These are phyloP conservation scores for Nigrospora sphaerica DNA, from an alignment of 2,329 filamentous ascomycete genomes.

Conservation along the genomic window DNA sequence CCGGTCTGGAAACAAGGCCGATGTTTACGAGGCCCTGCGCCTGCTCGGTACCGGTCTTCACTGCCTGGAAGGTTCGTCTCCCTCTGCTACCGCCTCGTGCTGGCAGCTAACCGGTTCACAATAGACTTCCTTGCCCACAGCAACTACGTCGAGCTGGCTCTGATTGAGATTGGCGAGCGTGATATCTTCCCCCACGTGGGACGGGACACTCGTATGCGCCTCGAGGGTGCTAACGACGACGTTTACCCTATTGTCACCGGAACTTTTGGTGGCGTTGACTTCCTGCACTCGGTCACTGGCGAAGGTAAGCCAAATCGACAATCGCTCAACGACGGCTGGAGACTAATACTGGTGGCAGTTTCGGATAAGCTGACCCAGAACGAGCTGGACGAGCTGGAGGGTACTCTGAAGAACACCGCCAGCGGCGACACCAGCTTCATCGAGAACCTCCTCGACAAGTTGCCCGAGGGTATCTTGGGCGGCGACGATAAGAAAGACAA, in stretches of 20 bases:
- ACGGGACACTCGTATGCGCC: slow-evolving; percentile 59
- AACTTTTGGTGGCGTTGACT: slow-evolving; percentile 92
- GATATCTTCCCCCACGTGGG: slow-evolving; percentile 86
- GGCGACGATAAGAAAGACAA: slow-evolving; percentile 66
- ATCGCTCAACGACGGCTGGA: neutral
- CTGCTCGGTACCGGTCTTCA: slow-evolving; percentile 83
- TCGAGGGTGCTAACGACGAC: slow-evolving; percentile 55
- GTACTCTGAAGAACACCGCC: slow-evolving; percentile 62
- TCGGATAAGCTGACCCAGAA: slow-evolving; percentile 88
- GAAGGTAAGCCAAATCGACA: slow-evolving; percentile 36
- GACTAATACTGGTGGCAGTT: slow-evolving; percentile 34
- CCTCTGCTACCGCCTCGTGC: neutral
- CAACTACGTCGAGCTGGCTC: slow-evolving; percentile 82
- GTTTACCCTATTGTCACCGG: slow-evolving; percentile 85
- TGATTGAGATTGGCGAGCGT: slow-evolving; percentile 78
- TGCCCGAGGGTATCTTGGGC: slow-evolving; percentile 75
- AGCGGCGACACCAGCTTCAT: slow-evolving; percentile 66
- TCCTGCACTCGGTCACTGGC: slow-evolving; percentile 77
- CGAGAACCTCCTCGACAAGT: slow-evolving; percentile 71
- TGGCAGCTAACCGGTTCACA: slow-evolving; percentile 1
- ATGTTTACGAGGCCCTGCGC: slow-evolving; percentile 80
- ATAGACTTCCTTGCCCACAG: slow-evolving; percentile 85
- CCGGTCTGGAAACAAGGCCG: slow-evolving; percentile 62
- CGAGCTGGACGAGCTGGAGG: slow-evolving; percentile 82
- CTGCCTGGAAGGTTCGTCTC: slow-evolving; percentile 64